Conservation (phyloP, 352 stramenopile species). For the Globisporangium alternatum region DNA sequence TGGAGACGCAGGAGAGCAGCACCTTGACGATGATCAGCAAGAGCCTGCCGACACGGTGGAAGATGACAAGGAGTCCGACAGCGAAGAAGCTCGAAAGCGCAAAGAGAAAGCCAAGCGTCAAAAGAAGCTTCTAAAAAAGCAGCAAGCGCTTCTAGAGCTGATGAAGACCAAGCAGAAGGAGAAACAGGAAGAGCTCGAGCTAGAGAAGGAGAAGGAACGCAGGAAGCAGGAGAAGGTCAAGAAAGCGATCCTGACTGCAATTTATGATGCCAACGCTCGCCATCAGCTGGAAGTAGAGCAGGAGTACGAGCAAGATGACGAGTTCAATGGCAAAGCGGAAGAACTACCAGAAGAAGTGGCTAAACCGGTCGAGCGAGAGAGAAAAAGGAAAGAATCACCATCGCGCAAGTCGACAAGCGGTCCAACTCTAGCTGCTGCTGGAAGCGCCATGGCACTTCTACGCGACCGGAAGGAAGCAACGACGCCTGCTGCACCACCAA, state of each 20-base stretch:
- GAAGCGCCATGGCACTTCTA: not conserved
- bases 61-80: conserved; percentile 18
- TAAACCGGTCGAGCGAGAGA: not conserved
- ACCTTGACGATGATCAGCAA: conserved; percentile 2
- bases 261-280: conserved; percentile 42
- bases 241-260: conserved; percentile 47
- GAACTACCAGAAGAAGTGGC: not conserved
- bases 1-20: conserved; percentile 8
- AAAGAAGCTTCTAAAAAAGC: conserved; percentile 56
- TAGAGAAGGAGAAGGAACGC: conserved; percentile 42
- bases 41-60: conserved; percentile 13
- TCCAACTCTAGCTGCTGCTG: not conserved
- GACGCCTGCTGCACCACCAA: not conserved
- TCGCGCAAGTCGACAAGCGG: conserved; percentile 4
- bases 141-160: conserved; percentile 50
- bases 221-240: conserved; percentile 59
- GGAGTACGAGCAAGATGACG: conserved; percentile 11
- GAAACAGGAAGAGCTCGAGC: conserved; percentile 42
- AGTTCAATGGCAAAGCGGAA: not conserved
- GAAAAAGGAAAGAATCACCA: not conserved
- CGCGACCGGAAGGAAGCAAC: conserved; percentile 13
- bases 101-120: conserved; percentile 41
- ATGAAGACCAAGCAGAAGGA: conserved; percentile 55
- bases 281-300: conserved; percentile 25
- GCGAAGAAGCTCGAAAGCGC: conserved; percentile 17